Evolutionary conservation across 177 flowering plant species (phyloP), one percentile per base, ranked within the genome.

Genomic region (Vitis hybrid): DNA sequence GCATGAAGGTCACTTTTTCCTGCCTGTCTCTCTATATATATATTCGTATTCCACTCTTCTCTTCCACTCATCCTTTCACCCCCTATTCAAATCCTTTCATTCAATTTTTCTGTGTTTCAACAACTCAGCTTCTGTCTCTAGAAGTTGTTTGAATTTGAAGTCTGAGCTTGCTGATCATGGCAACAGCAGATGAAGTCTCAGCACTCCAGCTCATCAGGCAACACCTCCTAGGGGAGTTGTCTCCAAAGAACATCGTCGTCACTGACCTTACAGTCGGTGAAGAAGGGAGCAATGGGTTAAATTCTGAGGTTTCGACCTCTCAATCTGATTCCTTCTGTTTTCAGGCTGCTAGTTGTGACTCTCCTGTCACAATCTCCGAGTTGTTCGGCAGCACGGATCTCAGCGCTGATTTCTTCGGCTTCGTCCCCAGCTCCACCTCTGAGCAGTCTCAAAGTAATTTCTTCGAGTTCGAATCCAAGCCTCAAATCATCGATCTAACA

Each of bases 171-270:
- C 47, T 38, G 47, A 62, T 28, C 69, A 84, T 87, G 89, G 87
- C 77, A 3, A 44, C 75, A 11, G 51, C 59, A 2, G 74, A 59
- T 17, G 86, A 82, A 69, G 62, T 56, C 22, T 79, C 78, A 2
- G 82, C 86, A 14, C 85, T 90, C 12, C 79, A 84, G 18, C 73
- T 74, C 70, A 88, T 90, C 66, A 71, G 84, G 60, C 74, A 75
- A 11, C 88, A 88, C 47, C 81, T 90, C 1, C 75, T 90, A 4
- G 87, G 76, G 4, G 92, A 85, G 12, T 55, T 71, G 51, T 79
- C 84, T 3, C 82, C 84, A 11, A 18, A 76, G 4, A 75, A 65
- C n/a, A 74, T 28, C n/a, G 61, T 82, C 61, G 49, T 71, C 7
- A 50, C 19, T 13, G 54, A 22, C n/a, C 69, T 67, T 51, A 5